Conservation (phyloP, 1,284 basidiomycete genomes). For the Tylopilus sp. region DNA sequence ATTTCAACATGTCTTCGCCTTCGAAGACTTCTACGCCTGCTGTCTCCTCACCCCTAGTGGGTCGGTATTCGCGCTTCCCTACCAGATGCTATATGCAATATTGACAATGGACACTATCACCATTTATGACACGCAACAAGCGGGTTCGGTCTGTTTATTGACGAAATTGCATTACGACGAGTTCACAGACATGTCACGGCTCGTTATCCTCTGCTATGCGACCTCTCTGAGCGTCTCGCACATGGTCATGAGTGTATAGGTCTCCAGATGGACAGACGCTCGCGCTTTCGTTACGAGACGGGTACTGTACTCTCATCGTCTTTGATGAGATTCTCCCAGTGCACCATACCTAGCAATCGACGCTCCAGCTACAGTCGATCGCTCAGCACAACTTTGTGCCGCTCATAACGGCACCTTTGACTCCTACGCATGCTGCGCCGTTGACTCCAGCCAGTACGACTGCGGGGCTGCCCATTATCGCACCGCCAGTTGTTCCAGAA, state of each 20-base stretch:
- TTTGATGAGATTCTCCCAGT: conserved; percentile 88
- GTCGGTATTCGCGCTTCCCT: conserved; percentile 85
- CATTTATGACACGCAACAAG: conserved; percentile 97
- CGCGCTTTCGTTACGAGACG: conserved; percentile 90
- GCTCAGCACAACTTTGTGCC: conserved; percentile 77
- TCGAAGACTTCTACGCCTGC: conserved; percentile 48
- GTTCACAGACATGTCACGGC: conserved; percentile 97
- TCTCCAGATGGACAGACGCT: conserved; percentile 94
- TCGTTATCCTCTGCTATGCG: conserved; percentile 31
- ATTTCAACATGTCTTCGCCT: conserved; percentile 45
- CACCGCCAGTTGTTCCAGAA: conserved; percentile 44
- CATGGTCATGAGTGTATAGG: conserved; percentile 45
- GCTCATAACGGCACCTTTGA: conserved; percentile 36
- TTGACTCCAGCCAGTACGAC: conserved; percentile 42
- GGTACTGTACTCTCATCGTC: conserved; percentile 93
- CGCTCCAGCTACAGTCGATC: conserved; percentile 82
- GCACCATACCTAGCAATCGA: conserved; percentile 84
- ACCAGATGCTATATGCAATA: conserved; percentile 94
- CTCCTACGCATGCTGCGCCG: conserved; percentile 21
- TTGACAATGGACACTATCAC: conserved; percentile 95
- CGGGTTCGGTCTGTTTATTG: conserved; percentile 87
- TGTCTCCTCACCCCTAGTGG: conserved; percentile 33
- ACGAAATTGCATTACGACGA: conserved; percentile 97
- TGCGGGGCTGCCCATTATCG: conserved; percentile 37
- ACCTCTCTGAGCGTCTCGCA: conserved; percentile 2